Conservation (phyloP, 208 protist genomes). For the Wallacemonas sp. region DNA sequence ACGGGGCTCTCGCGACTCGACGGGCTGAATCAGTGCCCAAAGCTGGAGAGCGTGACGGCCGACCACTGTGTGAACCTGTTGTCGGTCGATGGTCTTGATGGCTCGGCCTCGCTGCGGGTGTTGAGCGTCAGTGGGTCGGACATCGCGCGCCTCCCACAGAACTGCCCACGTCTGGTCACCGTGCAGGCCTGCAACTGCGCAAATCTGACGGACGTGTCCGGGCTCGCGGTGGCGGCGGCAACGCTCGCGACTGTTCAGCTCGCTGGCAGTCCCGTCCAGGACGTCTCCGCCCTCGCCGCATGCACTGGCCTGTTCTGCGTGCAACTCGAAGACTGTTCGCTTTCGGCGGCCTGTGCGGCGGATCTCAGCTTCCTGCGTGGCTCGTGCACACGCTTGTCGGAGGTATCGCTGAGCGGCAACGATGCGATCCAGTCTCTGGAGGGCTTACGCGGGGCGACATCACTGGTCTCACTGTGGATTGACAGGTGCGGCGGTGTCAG, state of each 20-base stretch:
- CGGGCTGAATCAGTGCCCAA: conserved; percentile 2
- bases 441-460: not conserved
- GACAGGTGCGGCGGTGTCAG: not conserved
- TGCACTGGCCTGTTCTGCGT: not conserved
- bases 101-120: not conserved
- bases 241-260: not conserved
- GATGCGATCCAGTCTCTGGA: not conserved
- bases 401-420: not conserved
- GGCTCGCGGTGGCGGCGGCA: not conserved
- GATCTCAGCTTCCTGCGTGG: not conserved
- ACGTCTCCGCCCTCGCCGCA: not conserved
- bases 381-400: not conserved
- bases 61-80: not conserved
- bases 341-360: not conserved
- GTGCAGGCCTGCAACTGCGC: not conserved
- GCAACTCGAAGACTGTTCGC: not conserved
- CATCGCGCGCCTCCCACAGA: not conserved
- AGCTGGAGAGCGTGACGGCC: not conserved
- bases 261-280: not conserved
- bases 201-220: not conserved
- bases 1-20: not conserved
- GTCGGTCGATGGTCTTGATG: not conserved
- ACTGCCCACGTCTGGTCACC: not conserved
- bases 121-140: not conserved
- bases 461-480: not conserved